A percentile compares a stretch with the other conserved stretches of the same genome.
These are phyloP conservation scores for Daldinia bambusicola DNA, from an alignment of 495 filamentous ascomycete genomes.

Conservation along the genomic window DNA sequence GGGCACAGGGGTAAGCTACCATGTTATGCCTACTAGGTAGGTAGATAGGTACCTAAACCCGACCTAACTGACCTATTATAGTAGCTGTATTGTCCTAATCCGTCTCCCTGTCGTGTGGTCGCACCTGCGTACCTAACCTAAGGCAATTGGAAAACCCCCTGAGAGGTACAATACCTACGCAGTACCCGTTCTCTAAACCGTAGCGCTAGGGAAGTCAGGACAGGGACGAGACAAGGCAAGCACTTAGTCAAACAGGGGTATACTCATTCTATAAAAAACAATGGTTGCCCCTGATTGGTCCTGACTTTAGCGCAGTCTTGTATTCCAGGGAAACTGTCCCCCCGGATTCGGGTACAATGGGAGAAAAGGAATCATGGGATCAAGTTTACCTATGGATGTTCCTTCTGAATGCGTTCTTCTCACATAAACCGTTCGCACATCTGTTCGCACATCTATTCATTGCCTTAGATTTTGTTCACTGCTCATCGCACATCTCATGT, in stretches of 20 bases:
- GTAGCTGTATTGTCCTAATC: not conserved
- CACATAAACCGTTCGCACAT: not conserved
- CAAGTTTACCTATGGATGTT: constrained; percentile 12
- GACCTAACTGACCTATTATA: too few species aligned
- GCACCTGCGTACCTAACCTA: not conserved
- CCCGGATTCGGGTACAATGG: constrained; percentile 33
- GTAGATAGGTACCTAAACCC: too few species aligned
- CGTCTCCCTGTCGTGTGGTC: not conserved
- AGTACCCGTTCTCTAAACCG: constrained; percentile 20
- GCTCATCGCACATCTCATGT: constrained; percentile 5
- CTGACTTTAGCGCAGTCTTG: constrained; percentile 18
- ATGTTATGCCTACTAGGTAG: not conserved
- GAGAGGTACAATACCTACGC: constrained; percentile 20
- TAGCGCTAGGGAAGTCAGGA: constrained; percentile 22
- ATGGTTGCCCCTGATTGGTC: constrained; percentile 28
- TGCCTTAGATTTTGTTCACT: not conserved
- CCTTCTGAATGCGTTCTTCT: not conserved
- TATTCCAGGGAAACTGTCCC: constrained; percentile 16
- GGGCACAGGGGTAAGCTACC: constrained; percentile 10
- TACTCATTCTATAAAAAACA: constrained; percentile 32
- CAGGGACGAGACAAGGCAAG: constrained; percentile 26
- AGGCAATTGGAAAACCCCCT: constrained; percentile 15
- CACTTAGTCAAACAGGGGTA: constrained; percentile 28
- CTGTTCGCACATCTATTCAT: not conserved
- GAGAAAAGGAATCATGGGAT: constrained; percentile 41